Conservation (phyloP, 2,329 filamentous ascomycete genomes). For the Chalaropsis thielavioides region DNA sequence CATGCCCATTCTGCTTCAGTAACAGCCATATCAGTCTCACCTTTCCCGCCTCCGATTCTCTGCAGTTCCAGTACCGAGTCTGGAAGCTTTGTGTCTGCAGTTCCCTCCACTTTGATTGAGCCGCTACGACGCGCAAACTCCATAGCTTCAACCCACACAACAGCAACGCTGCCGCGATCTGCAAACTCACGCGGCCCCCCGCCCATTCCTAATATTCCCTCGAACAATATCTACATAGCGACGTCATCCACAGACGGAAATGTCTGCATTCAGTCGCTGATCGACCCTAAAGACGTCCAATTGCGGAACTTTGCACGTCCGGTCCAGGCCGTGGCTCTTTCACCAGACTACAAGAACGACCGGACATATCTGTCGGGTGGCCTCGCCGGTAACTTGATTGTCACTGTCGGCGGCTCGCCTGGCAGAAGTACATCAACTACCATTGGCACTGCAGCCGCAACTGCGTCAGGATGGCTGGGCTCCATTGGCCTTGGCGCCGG, state of each 20-base stretch:
- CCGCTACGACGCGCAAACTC: conserved; percentile 23
- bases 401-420: conserved; percentile 66
- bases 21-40: conserved; percentile 79
- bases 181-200: conserved; percentile 37
- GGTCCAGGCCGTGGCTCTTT: conserved; percentile 82
- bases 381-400: conserved; percentile 68
- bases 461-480: conserved; percentile 82
- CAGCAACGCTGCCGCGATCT: conserved; percentile 29
- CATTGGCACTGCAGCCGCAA: conserved; percentile 63
- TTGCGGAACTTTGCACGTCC: conserved; percentile 87
- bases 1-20: conserved; percentile 87
- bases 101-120: neutral
- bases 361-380: conserved; percentile 83
- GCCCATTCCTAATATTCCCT: conserved; percentile 56
- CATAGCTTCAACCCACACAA: conserved; percentile 26
- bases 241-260: conserved; percentile 93
- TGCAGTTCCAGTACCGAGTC: neutral
- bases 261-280: conserved; percentile 75
- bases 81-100: conserved; percentile 2
- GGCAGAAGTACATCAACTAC: conserved; percentile 82
- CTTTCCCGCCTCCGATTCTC: conserved; percentile 50
- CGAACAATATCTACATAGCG: conserved; percentile 84
- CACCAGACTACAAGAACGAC: conserved; percentile 85
- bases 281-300: conserved; percentile 80
- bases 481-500: conserved; percentile 68